Base-by-base conservation (phyloP, 495 filamentous ascomycete genomes). In the Penicillium pancosmium region DNA sequence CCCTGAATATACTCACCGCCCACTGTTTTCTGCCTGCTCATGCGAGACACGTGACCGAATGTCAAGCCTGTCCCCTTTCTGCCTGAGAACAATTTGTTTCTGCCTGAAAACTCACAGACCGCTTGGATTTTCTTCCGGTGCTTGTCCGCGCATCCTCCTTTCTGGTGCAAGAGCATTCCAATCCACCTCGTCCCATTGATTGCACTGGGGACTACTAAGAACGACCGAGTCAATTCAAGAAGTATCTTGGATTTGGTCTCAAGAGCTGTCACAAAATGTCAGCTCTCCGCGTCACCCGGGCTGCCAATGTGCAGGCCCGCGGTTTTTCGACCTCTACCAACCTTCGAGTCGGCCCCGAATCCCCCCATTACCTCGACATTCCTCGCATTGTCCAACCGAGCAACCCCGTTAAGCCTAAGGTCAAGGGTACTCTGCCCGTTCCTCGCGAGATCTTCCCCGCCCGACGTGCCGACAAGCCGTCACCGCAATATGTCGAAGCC, bases 381-480 rank as follows among this genome's bases (percentile, higher is more conserved):
- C 90, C 90, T 34, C 72, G 65, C 44, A 63, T 71, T 16, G 55
- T 81, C 7, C 80, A 84, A 65, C 79, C 86, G 3, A 56, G 69
- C 65, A 72, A 74, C 13, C 68, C 71, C 9, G 61, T 67, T 9
- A 80, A 79, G 43, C 76, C 68, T 18, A 74, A 67, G 55, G 78
- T 89, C 57, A 91, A 91, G 75, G 90, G 90, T 68, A 81, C 82
- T 21, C 84, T 93, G 2, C 90, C 90, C 9, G 78, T 84, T 6
- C 90, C 90, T 33, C 82, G 87, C 54, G 76, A 86, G 52, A 68
- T 92, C 52, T 91, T 92, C 68, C 79, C 80, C 0, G 57, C 63
- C 60, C 70, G 74, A 38, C 69, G 72, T 55, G 64, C 65, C 13
- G 75, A 85, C 62, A 86, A 87, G 68, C 76, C 82, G 33, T 25